Base-by-base conservation (phyloP, 2,329 filamentous ascomycete species). In the Rhynchosporium graminicola region DNA sequence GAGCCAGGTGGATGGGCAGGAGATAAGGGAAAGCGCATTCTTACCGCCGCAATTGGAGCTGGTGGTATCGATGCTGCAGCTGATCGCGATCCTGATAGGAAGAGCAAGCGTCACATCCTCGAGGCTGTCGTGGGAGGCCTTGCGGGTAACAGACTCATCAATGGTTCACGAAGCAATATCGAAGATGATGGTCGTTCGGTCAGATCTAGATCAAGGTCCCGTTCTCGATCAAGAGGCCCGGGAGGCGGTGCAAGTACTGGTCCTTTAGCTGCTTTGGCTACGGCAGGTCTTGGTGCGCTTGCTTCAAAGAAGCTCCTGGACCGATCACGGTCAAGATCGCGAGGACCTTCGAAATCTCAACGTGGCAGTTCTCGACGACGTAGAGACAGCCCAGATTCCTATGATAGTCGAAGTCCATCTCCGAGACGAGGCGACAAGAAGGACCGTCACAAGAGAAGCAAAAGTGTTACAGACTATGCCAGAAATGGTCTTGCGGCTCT, bases 61-160 rank as follows among this genome's bases (percentile, higher is more conserved):
- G 94, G 91, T 68, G 90, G 92, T 62, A 89, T 97, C 65, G 92
- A 97, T 75, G 87, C 87, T 8, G 88, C 87, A 29, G 80, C 88
- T 61, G 85, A 87, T 68, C 80, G 80, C 57, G 83, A 92, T 70
- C 83, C 87, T 5, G 80, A 82, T 20, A 86, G 88, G 69, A 87
- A 91, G 74, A 88, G 92, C 78, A 96, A 92, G 77, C 86, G 91
- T 54, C 90, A 95, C 70, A 83, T 97, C 61, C 82, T 92, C 46
- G 91, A 96, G 75, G 91, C 93, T 43, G 92, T 96, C 60, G 84
- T 97, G 63, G 93, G 92, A 72, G 94, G 94, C 76, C 83, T 97
- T 51, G 86, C 94, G 38, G 90, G 91, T 50, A 96, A 92, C 77
- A 89, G 91, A 60, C 79, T 97, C 65, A 85, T 96, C 74, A 93